Evolutionary conservation across 2,329 filamentous ascomycete genomes (phyloP).

Genomic region (Colletotrichum noveboracense): DNA sequence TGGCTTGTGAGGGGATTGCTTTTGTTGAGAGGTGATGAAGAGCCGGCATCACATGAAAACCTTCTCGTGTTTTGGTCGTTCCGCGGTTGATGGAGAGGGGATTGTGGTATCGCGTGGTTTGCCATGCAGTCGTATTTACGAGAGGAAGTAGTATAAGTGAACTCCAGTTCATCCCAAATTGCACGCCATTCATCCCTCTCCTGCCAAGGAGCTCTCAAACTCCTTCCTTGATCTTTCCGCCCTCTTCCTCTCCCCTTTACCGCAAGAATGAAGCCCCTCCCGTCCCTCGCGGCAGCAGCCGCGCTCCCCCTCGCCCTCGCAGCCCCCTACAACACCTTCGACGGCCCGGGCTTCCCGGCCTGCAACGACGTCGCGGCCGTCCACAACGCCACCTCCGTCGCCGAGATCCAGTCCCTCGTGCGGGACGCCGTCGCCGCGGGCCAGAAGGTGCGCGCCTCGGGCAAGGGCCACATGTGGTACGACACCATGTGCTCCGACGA

Average conservation of each 20-base stretch:
- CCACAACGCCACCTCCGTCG: conserved; percentile 48
- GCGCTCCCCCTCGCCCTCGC: conserved; percentile 29
- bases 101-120: background rate
- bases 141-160: background rate
- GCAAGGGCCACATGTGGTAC: conserved; percentile 59
- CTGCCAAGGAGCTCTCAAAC: background rate
- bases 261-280: background rate
- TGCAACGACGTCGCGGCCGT: conserved; percentile 51
- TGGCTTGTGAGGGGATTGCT: background rate
- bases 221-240: background rate
- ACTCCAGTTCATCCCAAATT: background rate
- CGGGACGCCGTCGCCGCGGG: conserved; percentile 41
- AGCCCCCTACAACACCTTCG: conserved; percentile 53
- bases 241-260: background rate
- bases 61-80: background rate
- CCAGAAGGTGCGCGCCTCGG: conserved; percentile 49
- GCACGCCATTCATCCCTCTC: background rate
- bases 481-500: conserved; percentile 59
- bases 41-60: conserved; percentile 4
- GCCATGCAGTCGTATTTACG: background rate
- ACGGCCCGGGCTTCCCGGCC: conserved; percentile 52
- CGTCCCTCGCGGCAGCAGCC: background rate
- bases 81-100: background rate
- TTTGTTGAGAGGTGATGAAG: background rate
- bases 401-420: conserved; percentile 47